Base-by-base conservation (phyloP, 2,329 filamentous ascomycete genomes). In the Pestalotiopsis sp. region DNA sequence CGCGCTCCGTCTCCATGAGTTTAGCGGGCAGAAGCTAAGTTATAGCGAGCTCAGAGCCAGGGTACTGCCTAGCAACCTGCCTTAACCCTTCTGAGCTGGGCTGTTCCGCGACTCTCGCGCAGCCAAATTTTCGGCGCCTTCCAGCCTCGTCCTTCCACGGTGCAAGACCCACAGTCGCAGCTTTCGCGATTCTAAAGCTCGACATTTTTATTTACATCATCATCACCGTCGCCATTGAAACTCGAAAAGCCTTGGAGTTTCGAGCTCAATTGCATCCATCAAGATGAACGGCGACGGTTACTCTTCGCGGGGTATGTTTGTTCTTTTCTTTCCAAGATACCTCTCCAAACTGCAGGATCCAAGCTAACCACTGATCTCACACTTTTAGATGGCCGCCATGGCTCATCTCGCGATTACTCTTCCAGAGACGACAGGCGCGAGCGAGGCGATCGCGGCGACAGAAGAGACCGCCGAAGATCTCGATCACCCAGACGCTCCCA, bases 251-350 rank as follows among this genome's bases (percentile, higher is more conserved):
- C 31, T 31, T 9, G 12, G 14, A 11, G 14, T 9, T 17, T 17
- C 13, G 41, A 41, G 39, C 20, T 52, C 49, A 61, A 67, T 31
- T 52, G 59, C 52, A 4, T 65, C 66, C 27, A 58, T 74, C 74
- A 89, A 70, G 70, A 96, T 96, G 93, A 95, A 95, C 91, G 93
- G 92, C 79, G 93, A 95, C 81, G 91, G 86, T 80, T 95, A 95
- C 82, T 90, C 90, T 78, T 90, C 92, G 75, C 89, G 93, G 89
- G 92, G 93, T 93, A 85, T 80, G 84, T 78, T 74, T 67, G n/a
- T 31, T 17, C 14, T 69, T 71, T 62, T 68, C 69, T 68, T 67
- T 27, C 13, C 13, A 36, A 36, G 17, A 20, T 36, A 12, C 31
- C 20, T 39, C 14, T 62, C 36, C 61, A 69, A 38, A 45, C 67